phyloP scores from a whole-genome alignment of 169 alveolate species.

The Besnoitia besnoiti region DNA sequence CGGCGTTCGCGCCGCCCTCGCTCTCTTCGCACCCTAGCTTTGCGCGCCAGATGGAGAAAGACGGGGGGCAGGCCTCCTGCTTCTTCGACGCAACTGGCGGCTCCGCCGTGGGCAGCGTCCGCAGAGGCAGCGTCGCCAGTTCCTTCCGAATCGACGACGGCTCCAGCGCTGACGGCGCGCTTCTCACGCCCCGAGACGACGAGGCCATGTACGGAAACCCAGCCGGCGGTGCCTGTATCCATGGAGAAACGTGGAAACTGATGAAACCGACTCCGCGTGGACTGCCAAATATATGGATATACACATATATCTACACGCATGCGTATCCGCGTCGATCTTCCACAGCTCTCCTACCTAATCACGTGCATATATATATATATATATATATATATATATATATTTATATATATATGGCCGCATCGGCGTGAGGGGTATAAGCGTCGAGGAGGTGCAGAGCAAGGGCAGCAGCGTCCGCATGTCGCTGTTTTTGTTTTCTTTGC shows the following conservation, averaged over 20 bases:
- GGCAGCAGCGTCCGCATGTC: background rate
- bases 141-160: background rate
- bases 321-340: no score
- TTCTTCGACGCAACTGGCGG: background rate
- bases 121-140: constrained; percentile 3
- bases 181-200: constrained; percentile 12
- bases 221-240: no score
- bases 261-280: no score
- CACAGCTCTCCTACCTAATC: no score
- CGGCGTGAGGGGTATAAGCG: no score
- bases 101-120: background rate
- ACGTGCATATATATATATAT: no score
- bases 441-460: background rate
- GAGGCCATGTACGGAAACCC: background rate
- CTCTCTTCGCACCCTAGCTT: no score
- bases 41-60: no score
- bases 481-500: background rate
- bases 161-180: background rate
- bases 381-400: no score
- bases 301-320: no score
- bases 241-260: background rate
- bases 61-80: background rate
- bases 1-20: constrained; percentile 26
- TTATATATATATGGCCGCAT: no score
- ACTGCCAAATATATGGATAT: no score